Base-by-base conservation (phyloP, 768 basidiomycete species). In the Hebeloma cylindrosporum region DNA sequence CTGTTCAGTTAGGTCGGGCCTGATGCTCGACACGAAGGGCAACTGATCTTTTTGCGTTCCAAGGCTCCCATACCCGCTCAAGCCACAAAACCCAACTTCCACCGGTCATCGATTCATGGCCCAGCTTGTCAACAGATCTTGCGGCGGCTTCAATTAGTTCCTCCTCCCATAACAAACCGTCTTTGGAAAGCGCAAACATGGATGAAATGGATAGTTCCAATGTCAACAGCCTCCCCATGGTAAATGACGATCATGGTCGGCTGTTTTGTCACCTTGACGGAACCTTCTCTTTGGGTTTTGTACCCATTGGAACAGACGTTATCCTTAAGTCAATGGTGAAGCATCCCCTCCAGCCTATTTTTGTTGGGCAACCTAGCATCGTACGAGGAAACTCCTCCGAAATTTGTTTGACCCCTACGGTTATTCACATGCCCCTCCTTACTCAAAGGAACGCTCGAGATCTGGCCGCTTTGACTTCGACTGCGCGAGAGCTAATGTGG, bases 31-130 rank as follows among this genome's bases (percentile, higher is more conserved):
- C 31, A 33, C 40, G 43, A 62, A 91, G 89, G 45, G 83, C 84
- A 6, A 82, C 82, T 43, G 84, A 90, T 65, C 65, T 91, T 29
- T 92, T 92, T 61, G 83, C 86, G 29, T 89, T 90, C 59, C 84
- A 88, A 65, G 82, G 80, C 28, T 77, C 79, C 7, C 79, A 82
- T 43, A 78, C 76, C 10, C 77, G 73, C 33, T 50, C 70, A 23
- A 60, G 60, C 20, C 63, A 66, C 31, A 74, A 73, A 53, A 62
- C 70, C 17, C 62, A 68, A 5, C 60, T 77, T 14, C 87, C 88
- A n/a, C 65, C 72, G 32, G 63, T 79, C 28, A 85, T 92, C 40
- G 70, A 71, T 16, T 59, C 67, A 22, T 91, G 90, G 88, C 88
- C 90, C 6, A 74, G 77, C 5, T 69, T 92, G 21, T 71, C 77